phyloP scores from a whole-genome alignment of 331 rosid genomes.

The Stylosanthes scabra region DNA sequence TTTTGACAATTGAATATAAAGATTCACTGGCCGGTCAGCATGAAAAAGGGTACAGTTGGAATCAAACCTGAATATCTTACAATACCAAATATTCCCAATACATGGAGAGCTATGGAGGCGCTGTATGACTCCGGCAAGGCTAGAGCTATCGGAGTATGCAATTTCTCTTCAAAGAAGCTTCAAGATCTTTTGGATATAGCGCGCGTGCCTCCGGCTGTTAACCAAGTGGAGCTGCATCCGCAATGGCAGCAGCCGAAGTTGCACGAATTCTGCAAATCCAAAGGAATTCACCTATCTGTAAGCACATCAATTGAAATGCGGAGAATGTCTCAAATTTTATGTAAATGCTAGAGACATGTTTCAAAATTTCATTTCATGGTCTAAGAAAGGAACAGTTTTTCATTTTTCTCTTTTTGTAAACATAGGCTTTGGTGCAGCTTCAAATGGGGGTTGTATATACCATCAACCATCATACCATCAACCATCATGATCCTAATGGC shows the following conservation, averaged over 20 bases:
- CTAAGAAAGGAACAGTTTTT: neutral
- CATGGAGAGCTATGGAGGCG: conserved; percentile 86
- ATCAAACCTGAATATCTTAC: conserved; percentile 47
- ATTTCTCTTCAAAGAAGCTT: conserved; percentile 82
- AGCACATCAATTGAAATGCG: conserved; percentile 31
- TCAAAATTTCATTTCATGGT: neutral
- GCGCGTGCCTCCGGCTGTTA: conserved; percentile 71
- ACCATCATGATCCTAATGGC: neutral
- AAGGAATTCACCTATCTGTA: conserved; percentile 78
- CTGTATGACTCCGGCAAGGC: conserved; percentile 70
- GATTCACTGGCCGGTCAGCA: conserved; percentile 84
- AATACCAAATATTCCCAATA: conserved; percentile 54
- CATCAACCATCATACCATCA: neutral
- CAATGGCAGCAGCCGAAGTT: conserved; percentile 68
- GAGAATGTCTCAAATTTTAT: neutral
- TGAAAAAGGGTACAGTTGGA: conserved; percentile 55
- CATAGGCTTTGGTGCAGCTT: neutral
- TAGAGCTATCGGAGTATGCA: conserved; percentile 81
- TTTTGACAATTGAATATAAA: conserved; percentile 6
- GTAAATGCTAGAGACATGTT: neutral
- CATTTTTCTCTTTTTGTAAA: no score
- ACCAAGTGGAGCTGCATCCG: conserved; percentile 77
- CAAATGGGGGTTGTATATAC: conserved; percentile 7
- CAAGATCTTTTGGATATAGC: conserved; percentile 61
- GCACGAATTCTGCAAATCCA: conserved; percentile 62